Base-by-base conservation (phyloP, 371 early-diverging fungal species). In the Apophysomyces ossiformis region DNA sequence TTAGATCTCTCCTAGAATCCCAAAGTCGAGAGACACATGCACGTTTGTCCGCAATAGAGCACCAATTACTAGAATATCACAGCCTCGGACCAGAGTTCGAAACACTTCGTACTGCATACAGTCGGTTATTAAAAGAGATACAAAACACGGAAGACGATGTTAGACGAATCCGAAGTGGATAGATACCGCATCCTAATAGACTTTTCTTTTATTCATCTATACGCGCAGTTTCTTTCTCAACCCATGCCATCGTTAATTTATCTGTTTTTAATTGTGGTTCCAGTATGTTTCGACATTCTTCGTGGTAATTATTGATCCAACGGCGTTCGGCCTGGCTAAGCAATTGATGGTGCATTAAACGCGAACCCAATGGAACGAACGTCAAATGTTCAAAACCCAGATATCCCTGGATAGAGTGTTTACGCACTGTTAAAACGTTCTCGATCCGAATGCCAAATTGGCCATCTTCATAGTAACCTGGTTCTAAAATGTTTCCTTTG, bases 381-480 rank as follows among this genome's bases (percentile, higher is more conserved):
- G 98, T 98, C 5, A 96, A 86, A 66, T 93, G 90, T 76, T 98
- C 96, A 80, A 98, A 96, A 4, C 89, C 93, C 57, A 92, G 82
- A 61, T 87, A 96, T 2, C 85, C 87, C 13, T 78, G 69, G 0
- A 93, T 92, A 2, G 85, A 72, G 0, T 76, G 83, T 64, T 86
- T 76, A 44, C 87, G 85, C 2, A 92, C 90, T 43, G 88, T 64
- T 74, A 79, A 41, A 0, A 95, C 84, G 74, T 99, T 97, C 77
- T 99, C 99, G 73, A 99, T 98, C 71, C 99, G 94, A 64, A 99
- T 97, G 60, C 99, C 99, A 76, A 98, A 99, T 57, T 91, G 73
- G 35, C 95, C 96, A 78, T 99, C 99, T 72, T 95, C 90, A 76
- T 99, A 99, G 79, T 94, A 98, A 0, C 99, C 99, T 36, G 99